Evolutionary conservation across 768 basidiomycete genomes (phyloP).

Genomic region (Lactifluus rugatus): DNA sequence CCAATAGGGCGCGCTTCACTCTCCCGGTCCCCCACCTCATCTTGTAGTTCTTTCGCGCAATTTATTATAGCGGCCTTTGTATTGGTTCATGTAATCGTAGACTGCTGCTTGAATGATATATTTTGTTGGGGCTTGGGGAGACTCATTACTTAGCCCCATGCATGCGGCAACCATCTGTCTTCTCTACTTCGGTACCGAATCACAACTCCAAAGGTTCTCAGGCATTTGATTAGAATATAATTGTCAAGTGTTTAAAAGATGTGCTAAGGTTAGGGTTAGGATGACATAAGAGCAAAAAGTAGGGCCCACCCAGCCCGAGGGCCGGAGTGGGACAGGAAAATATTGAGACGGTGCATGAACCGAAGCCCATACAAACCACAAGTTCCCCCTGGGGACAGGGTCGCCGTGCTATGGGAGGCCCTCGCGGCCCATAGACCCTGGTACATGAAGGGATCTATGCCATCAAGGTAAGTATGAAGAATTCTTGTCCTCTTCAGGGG

Average conservation of each 20-base stretch:
- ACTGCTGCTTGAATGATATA: neutral
- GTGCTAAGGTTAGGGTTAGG: slow-evolving; percentile 10
- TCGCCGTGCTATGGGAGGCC: slow-evolving; percentile 24
- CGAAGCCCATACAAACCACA: slow-evolving; percentile 40
- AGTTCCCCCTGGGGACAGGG: slow-evolving; percentile 22
- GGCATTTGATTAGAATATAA: too few species aligned
- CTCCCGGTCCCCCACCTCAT: too few species aligned
- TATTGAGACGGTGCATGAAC: slow-evolving; percentile 73
- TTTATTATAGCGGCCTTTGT: neutral
- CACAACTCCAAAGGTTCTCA: neutral
- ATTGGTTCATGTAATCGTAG: slow-evolving; percentile 9
- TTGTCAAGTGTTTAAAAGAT: too few species aligned
- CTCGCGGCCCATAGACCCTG: slow-evolving; percentile 22
- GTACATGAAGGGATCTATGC: slow-evolving; percentile 23
- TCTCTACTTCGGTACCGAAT: neutral
- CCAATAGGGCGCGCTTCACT: too few species aligned
- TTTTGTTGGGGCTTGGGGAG: neutral
- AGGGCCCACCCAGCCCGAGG: slow-evolving; percentile 27
- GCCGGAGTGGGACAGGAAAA: slow-evolving; percentile 65
- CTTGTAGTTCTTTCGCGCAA: neutral
- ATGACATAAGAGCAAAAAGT: neutral
- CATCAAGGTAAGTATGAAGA: slow-evolving; percentile 26
- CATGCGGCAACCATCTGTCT: neutral
- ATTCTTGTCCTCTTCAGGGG: accelerated
- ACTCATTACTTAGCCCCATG: neutral